Evolutionary conservation across 345 rosid species (phyloP), one percentile per base, ranked within the genome.

Genomic region (Eucalyptus viminalis): DNA sequence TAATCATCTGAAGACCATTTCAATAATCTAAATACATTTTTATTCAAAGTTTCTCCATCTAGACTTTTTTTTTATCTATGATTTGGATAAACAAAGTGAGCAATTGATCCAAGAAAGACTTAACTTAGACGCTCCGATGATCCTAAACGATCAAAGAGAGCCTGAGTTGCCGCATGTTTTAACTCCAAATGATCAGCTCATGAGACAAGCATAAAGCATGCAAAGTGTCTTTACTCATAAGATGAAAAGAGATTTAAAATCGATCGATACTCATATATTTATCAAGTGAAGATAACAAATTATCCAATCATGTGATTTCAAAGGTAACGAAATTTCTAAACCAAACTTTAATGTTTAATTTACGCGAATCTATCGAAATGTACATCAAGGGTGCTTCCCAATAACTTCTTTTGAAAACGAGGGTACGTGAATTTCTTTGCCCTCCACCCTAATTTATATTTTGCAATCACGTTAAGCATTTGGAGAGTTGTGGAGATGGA

Each of bases 111-210:
- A 19, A 21, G 4, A 53, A 53, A 3, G 58, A 24, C 11, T 53
- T 53, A 2, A 24, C 11, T 53, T 21, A 53, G 8, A 53, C 0
- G 5, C 24, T 53, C 11, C 58, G 1, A 21, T 21, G 56, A 19
- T 53, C 56, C 24, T 17, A 53, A 53, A 53, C 9, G 11, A 53
- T 53, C 5, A 1, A 21, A 53, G 10, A 53, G 24, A 53, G 56
- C 24, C 2, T n/a, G 17, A 53, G 25, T 53, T 0, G 24, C 25
- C 5, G 5, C 25, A 53, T 1, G 0, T 53, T 21, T 53, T 5
- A 2, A 53, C 9, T 9, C 9, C 25, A 53, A 53, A 53, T 1
- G 58, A 4, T 53, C 1, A 5, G 3, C 58, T 4, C 11, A 0
- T 4, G 58, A 24, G 0, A 56, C 6, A 56, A 11, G 62, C 14